phyloP scores from a whole-genome alignment of 345 rosid species.

The Sapria himalayana region DNA sequence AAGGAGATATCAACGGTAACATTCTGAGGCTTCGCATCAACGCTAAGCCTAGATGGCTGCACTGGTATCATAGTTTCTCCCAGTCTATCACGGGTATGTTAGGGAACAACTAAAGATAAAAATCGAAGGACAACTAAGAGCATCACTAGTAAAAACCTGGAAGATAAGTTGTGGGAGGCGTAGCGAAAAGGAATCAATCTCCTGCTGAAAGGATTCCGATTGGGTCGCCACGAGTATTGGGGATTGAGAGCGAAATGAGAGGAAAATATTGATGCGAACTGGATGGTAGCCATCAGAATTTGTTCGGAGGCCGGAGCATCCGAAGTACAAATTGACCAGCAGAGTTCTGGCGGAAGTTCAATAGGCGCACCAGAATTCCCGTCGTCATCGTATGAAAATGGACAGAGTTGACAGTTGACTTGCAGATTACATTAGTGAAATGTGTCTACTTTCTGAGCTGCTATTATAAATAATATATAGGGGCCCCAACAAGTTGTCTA shows the following conservation, averaged over 20 bases:
- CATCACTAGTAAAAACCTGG: too few species aligned
- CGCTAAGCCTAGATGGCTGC: conserved; percentile 14
- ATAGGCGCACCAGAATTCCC: too few species aligned
- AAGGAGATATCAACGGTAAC: conserved; percentile 34
- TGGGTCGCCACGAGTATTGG: neutral
- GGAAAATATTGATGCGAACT: neutral
- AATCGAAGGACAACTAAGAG: too few species aligned
- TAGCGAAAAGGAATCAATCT: neutral
- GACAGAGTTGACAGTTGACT: too few species aligned
- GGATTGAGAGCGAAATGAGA: neutral
- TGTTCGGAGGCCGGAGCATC: neutral
- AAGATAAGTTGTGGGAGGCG: too few species aligned
- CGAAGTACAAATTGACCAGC: neutral
- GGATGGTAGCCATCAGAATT: too few species aligned
- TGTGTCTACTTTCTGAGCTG: too few species aligned
- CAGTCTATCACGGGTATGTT: conserved; percentile 24
- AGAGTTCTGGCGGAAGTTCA: neutral
- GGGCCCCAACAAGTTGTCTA: too few species aligned
- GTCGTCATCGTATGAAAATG: too few species aligned
- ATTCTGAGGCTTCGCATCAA: conserved; percentile 25
- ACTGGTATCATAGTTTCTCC: conserved; percentile 12
- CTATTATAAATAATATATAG: too few species aligned
- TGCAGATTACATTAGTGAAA: too few species aligned
- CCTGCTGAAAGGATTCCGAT: neutral
- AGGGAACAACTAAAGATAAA: too few species aligned